A percentile compares a stretch with the other conserved stretches of the same genome.
Evolutionary conservation across 106 monocot species (phyloP).

Genomic region (Dendrobium huoshanense): DNA sequence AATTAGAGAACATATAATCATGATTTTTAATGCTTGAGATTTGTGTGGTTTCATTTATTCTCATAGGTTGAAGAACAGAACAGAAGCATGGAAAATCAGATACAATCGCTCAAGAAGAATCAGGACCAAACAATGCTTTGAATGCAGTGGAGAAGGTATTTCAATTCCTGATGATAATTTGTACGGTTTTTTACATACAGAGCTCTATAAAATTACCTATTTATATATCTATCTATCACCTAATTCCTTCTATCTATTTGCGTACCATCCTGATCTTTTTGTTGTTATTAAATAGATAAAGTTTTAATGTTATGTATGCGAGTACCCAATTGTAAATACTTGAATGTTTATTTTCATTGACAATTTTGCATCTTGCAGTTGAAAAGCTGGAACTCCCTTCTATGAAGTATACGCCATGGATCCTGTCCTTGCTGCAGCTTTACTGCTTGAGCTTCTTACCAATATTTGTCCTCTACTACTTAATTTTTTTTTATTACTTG

Average conservation of each 20-base stretch:
- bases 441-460: not conserved
- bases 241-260: not conserved
- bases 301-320: no score
- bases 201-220: no score
- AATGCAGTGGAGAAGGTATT: conserved; percentile 13
- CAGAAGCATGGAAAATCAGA: conserved; percentile 4
- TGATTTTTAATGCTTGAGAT: not conserved
- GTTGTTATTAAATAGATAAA: no score
- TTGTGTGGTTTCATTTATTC: not conserved
- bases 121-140: not conserved
- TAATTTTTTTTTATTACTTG: not conserved
- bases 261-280: not conserved
- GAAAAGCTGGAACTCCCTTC: not conserved
- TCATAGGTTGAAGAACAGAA: conserved; percentile 10
- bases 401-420: not conserved
- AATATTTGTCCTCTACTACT: not conserved
- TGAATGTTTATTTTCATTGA: no score
- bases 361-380: not conserved
- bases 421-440: not conserved
- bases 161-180: not conserved
- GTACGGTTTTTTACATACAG: no score
- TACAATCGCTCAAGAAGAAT: conserved; percentile 4
- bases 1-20: not conserved
- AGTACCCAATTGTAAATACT: no score
- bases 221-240: not conserved